Conservation (phyloP, 768 basidiomycete genomes). For the Leccinum pellstonianum region DNA sequence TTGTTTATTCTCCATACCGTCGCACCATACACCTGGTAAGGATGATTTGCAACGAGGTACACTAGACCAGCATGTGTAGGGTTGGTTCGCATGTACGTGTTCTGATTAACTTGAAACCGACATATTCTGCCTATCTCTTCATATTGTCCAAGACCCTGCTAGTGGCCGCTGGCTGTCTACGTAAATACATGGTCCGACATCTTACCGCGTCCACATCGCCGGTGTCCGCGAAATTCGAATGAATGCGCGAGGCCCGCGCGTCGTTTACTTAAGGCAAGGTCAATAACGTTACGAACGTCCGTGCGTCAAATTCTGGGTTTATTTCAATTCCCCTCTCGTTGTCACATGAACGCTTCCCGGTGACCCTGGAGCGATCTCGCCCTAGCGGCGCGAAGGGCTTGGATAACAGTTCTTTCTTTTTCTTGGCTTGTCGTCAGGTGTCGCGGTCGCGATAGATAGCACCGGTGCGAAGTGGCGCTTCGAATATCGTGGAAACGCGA, state of each 20-base stretch:
- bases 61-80: not conserved
- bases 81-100: not conserved
- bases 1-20: not conserved
- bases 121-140: not conserved
- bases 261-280: constrained; percentile 12
- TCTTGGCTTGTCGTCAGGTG: not conserved
- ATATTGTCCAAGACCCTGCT: not conserved
- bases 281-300: constrained; percentile 6
- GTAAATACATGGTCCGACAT: not conserved
- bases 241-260: constrained; percentile 19
- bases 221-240: constrained; percentile 9
- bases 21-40: not conserved
- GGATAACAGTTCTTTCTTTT: not conserved
- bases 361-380: constrained; percentile 12
- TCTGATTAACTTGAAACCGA: not conserved
- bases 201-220: constrained; percentile 1
- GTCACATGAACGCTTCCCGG: not conserved
- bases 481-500: not conserved
- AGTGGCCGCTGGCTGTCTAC: not conserved
- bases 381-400: not conserved
- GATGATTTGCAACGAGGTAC: not conserved
- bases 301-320: not conserved
- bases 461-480: constrained; percentile 9
- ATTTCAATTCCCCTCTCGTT: not conserved
- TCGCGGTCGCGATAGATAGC: not conserved